Conservation (phyloP, 345 rosid genomes). For the Lepidium africanum region DNA sequence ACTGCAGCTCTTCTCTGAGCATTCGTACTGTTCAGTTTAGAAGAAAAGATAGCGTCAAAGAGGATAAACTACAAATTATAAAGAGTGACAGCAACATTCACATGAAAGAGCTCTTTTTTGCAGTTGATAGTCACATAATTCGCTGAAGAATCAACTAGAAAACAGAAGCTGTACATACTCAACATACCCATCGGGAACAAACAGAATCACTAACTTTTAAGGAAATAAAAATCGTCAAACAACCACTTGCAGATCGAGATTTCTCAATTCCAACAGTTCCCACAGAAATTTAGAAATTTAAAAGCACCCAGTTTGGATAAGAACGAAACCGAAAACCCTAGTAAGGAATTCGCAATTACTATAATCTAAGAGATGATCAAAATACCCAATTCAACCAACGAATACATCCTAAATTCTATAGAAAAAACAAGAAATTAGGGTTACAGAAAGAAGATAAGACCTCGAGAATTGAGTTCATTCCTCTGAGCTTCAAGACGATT, state of each 20-base stretch:
- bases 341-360: not conserved
- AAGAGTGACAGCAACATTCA: not conserved
- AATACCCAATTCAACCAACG: not conserved
- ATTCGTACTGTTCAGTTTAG: conserved; percentile 52
- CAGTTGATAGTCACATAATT: not conserved
- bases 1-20: conserved; percentile 96
- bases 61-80: not conserved
- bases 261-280: not conserved
- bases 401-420: not conserved
- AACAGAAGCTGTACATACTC: not conserved
- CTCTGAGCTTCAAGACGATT: conserved; percentile 98
- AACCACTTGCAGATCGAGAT: conserved; percentile 7
- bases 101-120: not conserved
- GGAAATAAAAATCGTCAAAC: not conserved
- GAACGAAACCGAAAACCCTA: not conserved
- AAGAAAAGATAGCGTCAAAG: conserved; percentile 3
- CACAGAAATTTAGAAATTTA: not conserved
- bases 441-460: conserved; percentile 20
- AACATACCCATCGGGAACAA: not conserved
- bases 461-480: conserved; percentile 90
- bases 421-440: not conserved
- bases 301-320: not conserved
- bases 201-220: not conserved
- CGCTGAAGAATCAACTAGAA: not conserved
- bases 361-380: not conserved